Conservation (phyloP, 768 basidiomycete species). For the Rhizopogon sp. region DNA sequence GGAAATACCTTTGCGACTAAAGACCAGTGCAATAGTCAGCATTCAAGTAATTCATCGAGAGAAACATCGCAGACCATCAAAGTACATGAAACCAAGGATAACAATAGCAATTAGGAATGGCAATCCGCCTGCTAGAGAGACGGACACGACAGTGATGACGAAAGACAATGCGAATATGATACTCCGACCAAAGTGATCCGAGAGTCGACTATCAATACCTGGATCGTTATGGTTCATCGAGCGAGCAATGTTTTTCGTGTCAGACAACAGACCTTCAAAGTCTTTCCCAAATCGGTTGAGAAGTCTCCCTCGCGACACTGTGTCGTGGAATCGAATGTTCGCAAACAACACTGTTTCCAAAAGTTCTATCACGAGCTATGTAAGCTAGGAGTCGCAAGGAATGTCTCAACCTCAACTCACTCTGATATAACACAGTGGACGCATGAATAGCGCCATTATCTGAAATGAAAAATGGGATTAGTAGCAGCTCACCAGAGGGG, state of each 20-base stretch:
- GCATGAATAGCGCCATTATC: conserved; percentile 81
- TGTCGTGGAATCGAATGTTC: conserved; percentile 90
- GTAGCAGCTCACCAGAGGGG: not conserved
- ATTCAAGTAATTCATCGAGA: not conserved
- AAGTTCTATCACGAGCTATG: conserved; percentile 34
- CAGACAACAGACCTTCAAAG: conserved; percentile 53
- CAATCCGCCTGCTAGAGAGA: conserved; percentile 74
- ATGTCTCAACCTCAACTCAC: conserved; percentile 25
- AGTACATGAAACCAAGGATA: conserved; percentile 60
- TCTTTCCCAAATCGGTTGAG: conserved; percentile 88
- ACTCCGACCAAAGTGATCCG: conserved; percentile 84
- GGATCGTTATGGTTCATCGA: conserved; percentile 12
- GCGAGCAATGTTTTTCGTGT: not conserved
- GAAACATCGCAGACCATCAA: conserved; percentile 47
- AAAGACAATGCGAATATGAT: conserved; percentile 65
- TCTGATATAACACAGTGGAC: conserved; percentile 72
- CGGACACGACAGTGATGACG: conserved; percentile 63
- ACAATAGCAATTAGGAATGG: conserved; percentile 64
- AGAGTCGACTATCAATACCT: conserved; percentile 79
- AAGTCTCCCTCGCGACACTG: conserved; percentile 77
- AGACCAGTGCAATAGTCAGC: conserved; percentile 4
- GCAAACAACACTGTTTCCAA: conserved; percentile 82
- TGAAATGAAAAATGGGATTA: conserved; percentile 15
- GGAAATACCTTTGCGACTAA: conserved; percentile 32
- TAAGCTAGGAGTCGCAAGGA: not conserved